A percentile compares a stretch with the other conserved stretches of the same genome.
Conservation (phyloP, 2,329 filamentous ascomycete species). For the Penicillium sp. region DNA sequence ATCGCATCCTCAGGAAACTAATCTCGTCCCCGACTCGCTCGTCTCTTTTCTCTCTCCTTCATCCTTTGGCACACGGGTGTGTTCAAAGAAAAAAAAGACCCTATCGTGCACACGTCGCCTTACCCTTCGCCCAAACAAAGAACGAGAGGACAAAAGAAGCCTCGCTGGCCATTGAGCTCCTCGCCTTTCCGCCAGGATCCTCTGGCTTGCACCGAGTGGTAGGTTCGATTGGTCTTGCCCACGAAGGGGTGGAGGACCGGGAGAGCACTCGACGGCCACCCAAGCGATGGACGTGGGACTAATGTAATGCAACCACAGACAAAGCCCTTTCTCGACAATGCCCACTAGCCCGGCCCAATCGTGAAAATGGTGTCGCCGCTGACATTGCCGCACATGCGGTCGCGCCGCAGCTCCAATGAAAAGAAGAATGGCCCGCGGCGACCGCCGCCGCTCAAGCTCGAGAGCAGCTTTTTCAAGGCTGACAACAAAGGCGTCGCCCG, state of each 20-base stretch:
- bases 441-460: slow-evolving; percentile 10
- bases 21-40: no score
- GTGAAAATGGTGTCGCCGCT: slow-evolving; percentile 7
- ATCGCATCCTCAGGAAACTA: no score
- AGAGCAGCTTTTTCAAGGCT: neutral
- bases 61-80: no score
- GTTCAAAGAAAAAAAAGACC: no score
- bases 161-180: no score
- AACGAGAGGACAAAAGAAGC: no score
- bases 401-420: slow-evolving; percentile 1
- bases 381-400: slow-evolving; percentile 3
- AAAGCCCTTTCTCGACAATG: slow-evolving; percentile 3
- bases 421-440: slow-evolving; percentile 7
- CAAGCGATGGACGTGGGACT: neutral
- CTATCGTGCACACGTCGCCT: no score
- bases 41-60: no score
- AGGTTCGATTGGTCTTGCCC: neutral
- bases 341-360: neutral
- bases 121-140: no score
- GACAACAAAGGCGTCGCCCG: neutral
- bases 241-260: no score
- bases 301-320: slow-evolving; percentile 1
- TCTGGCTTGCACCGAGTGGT: no score
- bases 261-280: neutral
- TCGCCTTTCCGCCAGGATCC: no score